Evolutionary conservation across 2,329 filamentous ascomycete genomes (phyloP), one percentile per base, ranked within the genome.

Genomic region (Colletotrichum sojae): DNA sequence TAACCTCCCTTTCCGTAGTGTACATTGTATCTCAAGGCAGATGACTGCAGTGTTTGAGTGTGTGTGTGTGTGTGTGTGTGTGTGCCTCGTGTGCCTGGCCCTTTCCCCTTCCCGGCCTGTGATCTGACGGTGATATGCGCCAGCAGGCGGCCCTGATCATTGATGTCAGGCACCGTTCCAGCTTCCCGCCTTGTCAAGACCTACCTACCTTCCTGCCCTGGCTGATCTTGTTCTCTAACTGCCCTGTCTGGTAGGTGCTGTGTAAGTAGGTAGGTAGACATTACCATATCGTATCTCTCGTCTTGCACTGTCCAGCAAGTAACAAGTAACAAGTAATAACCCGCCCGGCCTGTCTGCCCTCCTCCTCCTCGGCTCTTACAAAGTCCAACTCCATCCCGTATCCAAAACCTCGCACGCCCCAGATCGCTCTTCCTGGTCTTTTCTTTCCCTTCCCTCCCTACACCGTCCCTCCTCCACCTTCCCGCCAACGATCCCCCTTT

Each of bases 301-400:
- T 18, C 46, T 64, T 45, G 60, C 65, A 64, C 65, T 68, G 60
- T 64, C 53, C 56, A 59, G 16, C 20, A 15, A n/a, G 22, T 45
- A 15, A 36, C 31, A 12, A 36, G 31, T 36, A 36, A 10, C 31
- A 9, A 36, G 8, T 10, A 36, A 36, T 10, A 36, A 36, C 31
- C 31, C 31, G 31, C 31, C 31, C 31, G 9, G 31, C 9, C 31
- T 36, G 31, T 25, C 40, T 63, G 25, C 36, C 36, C 31, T 36
- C 53, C 5, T 46, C 31, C 27, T 27, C 46, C 18, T 43, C 40
- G n/a, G n/a, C n/a, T 67, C 40, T 67, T 67, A 67, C 67, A 69
- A 69, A 69, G 51, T 61, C 67, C 56, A 60, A 36, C 46, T 56
- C 31, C 55, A 69, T 69, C 67, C 67, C 67, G 62, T 62, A 60